These are phyloP conservation scores for Mortierella sp. DNA, from an alignment of 371 early-diverging fungal species.

Conservation along the genomic window DNA sequence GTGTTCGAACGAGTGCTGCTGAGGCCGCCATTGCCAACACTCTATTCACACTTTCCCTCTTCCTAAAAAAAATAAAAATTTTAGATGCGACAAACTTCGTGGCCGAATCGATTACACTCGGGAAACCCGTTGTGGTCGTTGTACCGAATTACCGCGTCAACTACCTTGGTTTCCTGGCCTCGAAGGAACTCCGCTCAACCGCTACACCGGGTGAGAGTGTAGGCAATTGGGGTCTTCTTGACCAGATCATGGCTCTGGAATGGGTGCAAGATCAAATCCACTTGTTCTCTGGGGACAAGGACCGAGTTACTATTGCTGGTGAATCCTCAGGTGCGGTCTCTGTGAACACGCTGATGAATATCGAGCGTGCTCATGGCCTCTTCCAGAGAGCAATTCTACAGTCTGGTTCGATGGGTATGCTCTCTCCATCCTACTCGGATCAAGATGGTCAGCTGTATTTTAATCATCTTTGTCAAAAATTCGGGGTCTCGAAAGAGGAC, in stretches of 20 bases:
- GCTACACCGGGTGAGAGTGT: slow-evolving; percentile 20
- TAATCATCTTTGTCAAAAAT: slow-evolving; percentile 33
- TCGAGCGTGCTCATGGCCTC: slow-evolving; percentile 36
- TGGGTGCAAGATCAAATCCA: slow-evolving; percentile 63
- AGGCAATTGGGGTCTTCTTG: slow-evolving; percentile 59
- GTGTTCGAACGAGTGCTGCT: background rate
- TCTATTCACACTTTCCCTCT: no score
- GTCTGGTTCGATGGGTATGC: slow-evolving; percentile 39
- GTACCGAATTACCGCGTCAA: slow-evolving; percentile 54
- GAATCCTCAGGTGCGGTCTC: slow-evolving; percentile 63
- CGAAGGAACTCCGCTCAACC: slow-evolving; percentile 34
- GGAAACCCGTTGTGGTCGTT: slow-evolving; percentile 52
- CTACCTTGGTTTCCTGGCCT: slow-evolving; percentile 52
- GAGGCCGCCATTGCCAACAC: no score
- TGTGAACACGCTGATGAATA: slow-evolving; percentile 43
- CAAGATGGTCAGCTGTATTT: slow-evolving; percentile 41
- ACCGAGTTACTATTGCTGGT: slow-evolving; percentile 58
- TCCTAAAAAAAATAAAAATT: no score
- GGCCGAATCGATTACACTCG: slow-evolving; percentile 27
- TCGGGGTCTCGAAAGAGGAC: slow-evolving; percentile 16
- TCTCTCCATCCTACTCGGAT: slow-evolving; percentile 28
- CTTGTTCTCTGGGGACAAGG: slow-evolving; percentile 64
- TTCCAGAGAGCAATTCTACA: slow-evolving; percentile 56
- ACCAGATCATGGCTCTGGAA: slow-evolving; percentile 58
- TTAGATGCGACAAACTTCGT: slow-evolving; percentile 38